These are phyloP conservation scores for Leishmania arabica DNA, from an alignment of 208 protist species.

Conservation along the genomic window DNA sequence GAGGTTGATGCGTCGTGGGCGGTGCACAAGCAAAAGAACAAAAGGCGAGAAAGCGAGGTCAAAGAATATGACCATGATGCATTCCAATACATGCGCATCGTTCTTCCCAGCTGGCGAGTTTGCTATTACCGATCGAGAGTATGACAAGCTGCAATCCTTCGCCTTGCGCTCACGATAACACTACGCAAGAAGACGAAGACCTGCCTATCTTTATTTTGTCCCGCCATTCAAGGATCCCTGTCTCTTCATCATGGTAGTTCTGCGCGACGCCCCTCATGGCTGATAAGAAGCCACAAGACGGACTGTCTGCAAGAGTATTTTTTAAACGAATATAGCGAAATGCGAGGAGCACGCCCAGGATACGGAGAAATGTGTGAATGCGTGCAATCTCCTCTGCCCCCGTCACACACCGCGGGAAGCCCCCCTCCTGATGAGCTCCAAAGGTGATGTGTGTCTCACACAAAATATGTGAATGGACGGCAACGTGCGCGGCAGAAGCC, in stretches of 20 bases:
- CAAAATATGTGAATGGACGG: background rate
- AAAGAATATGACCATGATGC: background rate
- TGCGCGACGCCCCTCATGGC: background rate
- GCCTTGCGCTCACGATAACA: background rate
- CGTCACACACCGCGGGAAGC: background rate
- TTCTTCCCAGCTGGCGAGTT: background rate
- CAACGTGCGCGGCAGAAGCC: background rate
- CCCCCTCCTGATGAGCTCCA: background rate
- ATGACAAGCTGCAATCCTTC: background rate
- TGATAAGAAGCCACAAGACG: background rate
- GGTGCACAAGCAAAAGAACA: background rate
- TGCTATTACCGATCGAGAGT: background rate
- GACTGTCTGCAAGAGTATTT: background rate
- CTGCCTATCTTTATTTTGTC: no score
- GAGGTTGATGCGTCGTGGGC: background rate
- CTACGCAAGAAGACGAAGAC: background rate
- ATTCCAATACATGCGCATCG: background rate
- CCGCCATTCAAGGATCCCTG: background rate
- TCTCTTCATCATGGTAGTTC: background rate
- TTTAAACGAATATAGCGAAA: background rate
- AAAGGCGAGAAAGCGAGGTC: background rate
- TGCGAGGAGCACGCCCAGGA: no score
- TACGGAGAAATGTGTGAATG: background rate
- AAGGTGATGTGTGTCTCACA: background rate
- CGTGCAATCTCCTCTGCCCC: background rate